These are phyloP conservation scores for Fusarium mexicanum DNA, from an alignment of 2,329 filamentous ascomycete genomes.

Conservation along the genomic window DNA sequence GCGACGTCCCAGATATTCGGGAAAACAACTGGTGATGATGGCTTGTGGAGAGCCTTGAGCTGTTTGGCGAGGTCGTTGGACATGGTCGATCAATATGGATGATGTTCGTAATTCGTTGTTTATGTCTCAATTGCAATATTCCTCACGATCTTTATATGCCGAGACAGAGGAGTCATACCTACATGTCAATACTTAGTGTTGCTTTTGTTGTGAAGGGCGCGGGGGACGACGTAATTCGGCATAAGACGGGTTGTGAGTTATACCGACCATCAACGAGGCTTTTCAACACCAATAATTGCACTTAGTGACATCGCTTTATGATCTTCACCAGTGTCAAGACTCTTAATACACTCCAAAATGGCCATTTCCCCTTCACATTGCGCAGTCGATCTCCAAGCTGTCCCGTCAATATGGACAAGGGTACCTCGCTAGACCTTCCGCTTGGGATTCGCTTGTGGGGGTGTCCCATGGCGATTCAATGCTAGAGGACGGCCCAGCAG, in stretches of 20 bases:
- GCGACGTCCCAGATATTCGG: conserved; percentile 65
- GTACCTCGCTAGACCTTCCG: not conserved
- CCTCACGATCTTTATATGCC: conserved; percentile 1
- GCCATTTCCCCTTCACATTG: not conserved
- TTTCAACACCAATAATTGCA: not conserved
- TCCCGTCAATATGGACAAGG: not conserved
- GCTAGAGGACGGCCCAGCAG: not conserved
- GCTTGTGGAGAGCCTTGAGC: conserved; percentile 58
- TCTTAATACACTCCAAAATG: not conserved
- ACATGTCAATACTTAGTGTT: conserved; percentile 8
- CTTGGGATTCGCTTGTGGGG: conserved; percentile 20
- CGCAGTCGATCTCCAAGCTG: not conserved
- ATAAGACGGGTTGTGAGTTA: not conserved
- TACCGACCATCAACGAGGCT: not conserved
- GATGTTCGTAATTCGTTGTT: not conserved
- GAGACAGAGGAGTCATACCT: not conserved
- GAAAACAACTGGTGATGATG: conserved; percentile 61
- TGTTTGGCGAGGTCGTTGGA: conserved; percentile 48
- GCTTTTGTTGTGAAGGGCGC: conserved; percentile 31
- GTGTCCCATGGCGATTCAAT: not conserved
- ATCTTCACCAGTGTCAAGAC: too few relatives aligned
- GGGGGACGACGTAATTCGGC: conserved; percentile 6
- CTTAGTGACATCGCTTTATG: not conserved
- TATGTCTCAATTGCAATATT: too few relatives aligned
- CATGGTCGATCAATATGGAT: conserved; percentile 17